Base-by-base conservation (phyloP, 495 filamentous ascomycete genomes). In the Viridothelium virens region DNA sequence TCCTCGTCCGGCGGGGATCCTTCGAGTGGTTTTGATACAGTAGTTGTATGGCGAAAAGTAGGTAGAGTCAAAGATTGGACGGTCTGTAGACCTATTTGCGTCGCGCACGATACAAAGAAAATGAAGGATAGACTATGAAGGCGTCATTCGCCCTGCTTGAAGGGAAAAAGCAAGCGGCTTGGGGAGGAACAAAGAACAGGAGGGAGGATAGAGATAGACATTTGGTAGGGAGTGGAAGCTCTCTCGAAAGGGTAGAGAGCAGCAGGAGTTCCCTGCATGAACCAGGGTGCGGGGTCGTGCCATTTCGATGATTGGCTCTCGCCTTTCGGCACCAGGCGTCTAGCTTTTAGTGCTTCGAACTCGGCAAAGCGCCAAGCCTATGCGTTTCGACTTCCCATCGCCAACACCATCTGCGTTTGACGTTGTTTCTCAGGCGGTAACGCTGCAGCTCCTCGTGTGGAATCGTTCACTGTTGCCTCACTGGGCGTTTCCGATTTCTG, bases 1-100 rank as follows among this genome's bases (percentile, higher is more conserved):
- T 59, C 53, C 53, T 59, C 53, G 53, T 34, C 53, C 53, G 11
- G 53, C 53, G 53, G 25, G 53, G 53, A 59, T 59, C 53, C 31
- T 59, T 59, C 53, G 31, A 59, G 53, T 36, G 14, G 31, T 33
- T 59, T 18, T 36, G 31, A 59, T 59, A 18, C 31, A 14, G 11
- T 33, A 59, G 31, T 36, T 36, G 25, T 59, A 5, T 34, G 31
- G 6, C 14, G 36, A 44, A 34, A 36, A 2, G 25, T 25, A 25
- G 31, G 53, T 34, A 18, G 11, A 18, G 5, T 59, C 53, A 59
- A 36, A 33, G 53, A 59, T 59, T 59, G 53, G 53, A 59, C 53
- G 53, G 53, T 59, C 53, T 18, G 14, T 34, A 4, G 53, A 59
- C 53, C 53, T 34, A 36, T 10, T 36, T 59, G 31, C 31, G 31